Conservation (phyloP, 2,329 filamentous ascomycete species). For the Talaromyces sp. region DNA sequence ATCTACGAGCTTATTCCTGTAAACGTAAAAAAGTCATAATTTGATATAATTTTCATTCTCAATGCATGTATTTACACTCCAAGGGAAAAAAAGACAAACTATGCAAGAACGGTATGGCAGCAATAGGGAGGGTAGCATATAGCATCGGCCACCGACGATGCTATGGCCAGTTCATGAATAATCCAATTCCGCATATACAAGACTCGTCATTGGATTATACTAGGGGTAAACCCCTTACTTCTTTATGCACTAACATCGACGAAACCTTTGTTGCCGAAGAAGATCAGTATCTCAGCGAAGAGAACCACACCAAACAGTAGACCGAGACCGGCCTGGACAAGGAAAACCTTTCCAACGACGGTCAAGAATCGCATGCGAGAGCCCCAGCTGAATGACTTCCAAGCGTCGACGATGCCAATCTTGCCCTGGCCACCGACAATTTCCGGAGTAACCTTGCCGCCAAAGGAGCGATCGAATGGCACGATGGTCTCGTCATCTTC, state of each 20-base stretch:
- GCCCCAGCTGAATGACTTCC: constrained; percentile 70
- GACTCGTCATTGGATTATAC: neutral
- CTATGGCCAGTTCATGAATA: neutral
- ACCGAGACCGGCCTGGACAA: constrained; percentile 51
- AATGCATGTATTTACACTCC: constrained; percentile 3
- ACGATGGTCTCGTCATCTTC: constrained; percentile 80
- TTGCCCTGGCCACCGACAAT: constrained; percentile 70
- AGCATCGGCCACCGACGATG: neutral
- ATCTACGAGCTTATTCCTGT: neutral
- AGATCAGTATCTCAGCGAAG: constrained; percentile 52
- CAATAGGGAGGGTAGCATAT: neutral
- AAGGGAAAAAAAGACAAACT: neutral
- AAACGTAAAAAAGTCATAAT: neutral
- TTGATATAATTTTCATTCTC: neutral
- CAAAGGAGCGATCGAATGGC: constrained; percentile 84
- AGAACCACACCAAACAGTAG: constrained; percentile 51
- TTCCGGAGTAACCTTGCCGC: constrained; percentile 70
- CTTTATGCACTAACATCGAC: constrained; percentile 7
- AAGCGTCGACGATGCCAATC: constrained; percentile 70
- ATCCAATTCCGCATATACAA: neutral
- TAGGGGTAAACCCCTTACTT: neutral
- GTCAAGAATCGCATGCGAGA: constrained; percentile 71
- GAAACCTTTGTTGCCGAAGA: constrained; percentile 36
- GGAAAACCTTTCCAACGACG: constrained; percentile 69
- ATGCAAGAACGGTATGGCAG: neutral